Percentiles rank a stretch among this genome's conserved stretches.
phyloP scores from a whole-genome alignment of 2,329 filamentous ascomycete genomes.

The Xylaria sp. region DNA sequence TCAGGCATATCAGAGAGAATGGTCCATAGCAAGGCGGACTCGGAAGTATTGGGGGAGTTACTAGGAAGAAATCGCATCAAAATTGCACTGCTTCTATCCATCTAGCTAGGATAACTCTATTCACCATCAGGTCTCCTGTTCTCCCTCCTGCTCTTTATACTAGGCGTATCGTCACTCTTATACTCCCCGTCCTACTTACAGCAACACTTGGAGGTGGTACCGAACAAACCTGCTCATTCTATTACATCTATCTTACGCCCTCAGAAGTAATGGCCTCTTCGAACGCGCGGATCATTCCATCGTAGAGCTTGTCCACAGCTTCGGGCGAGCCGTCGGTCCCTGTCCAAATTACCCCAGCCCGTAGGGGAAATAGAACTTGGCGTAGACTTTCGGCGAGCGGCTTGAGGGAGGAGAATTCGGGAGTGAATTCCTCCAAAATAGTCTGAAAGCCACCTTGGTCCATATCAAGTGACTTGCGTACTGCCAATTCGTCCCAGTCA shows the following conservation, averaged over 20 bases:
- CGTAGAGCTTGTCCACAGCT: slow-evolving; percentile 37
- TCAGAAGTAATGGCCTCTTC: slow-evolving; percentile 38
- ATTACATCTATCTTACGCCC: slow-evolving; percentile 1
- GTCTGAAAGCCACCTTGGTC: slow-evolving; percentile 32
- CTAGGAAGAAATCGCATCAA: too few relatives aligned
- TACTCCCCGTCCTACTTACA: too few relatives aligned
- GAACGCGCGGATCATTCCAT: slow-evolving; percentile 53
- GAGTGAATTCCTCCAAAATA: slow-evolving; percentile 41
- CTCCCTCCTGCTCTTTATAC: too few relatives aligned
- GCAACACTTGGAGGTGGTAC: too few relatives aligned
- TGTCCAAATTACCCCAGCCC: slow-evolving; percentile 38
- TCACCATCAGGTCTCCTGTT: too few relatives aligned
- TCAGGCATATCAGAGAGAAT: too few relatives aligned
- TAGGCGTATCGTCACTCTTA: too few relatives aligned
- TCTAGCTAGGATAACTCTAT: too few relatives aligned
- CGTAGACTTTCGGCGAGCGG: slow-evolving; percentile 38
- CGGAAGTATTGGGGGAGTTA: too few relatives aligned
- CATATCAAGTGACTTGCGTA: slow-evolving; percentile 41
- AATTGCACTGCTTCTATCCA: too few relatives aligned
- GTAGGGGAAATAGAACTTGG: slow-evolving; percentile 40
- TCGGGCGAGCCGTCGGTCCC: slow-evolving; percentile 39
- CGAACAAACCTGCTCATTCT: too few relatives aligned
- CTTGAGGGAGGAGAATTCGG: slow-evolving; percentile 39
- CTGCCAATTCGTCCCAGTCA: slow-evolving; percentile 36
- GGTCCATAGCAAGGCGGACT: too few relatives aligned